phyloP scores from a whole-genome alignment of 257 asterid species.

The Salvia splendens region DNA sequence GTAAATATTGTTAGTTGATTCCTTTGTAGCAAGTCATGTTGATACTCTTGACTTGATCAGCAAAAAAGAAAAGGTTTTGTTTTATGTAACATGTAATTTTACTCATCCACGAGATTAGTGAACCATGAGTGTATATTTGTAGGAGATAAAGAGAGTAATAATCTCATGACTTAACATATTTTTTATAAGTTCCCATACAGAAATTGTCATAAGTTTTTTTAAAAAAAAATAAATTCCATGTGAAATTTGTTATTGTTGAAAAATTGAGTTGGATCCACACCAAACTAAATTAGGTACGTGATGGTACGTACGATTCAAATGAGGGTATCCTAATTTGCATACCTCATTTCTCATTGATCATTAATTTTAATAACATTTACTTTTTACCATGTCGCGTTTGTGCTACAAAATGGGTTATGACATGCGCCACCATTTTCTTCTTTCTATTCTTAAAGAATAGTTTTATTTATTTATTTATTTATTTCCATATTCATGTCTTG shows the following conservation, averaged over 20 bases:
- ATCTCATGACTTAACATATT: too few species aligned
- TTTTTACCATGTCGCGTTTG: conserved; percentile 31
- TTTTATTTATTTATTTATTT: neutral
- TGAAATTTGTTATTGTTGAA: neutral
- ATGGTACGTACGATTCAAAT: conserved; percentile 16
- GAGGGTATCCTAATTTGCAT: conserved; percentile 36
- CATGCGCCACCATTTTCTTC: conserved; percentile 27
- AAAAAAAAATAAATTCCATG: too few species aligned
- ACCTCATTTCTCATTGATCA: conserved; percentile 26
- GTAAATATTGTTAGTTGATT: too few species aligned
- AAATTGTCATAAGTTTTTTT: too few species aligned
- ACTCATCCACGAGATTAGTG: too few species aligned
- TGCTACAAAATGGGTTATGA: conserved; percentile 36
- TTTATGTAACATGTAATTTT: too few species aligned
- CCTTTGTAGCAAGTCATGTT: too few species aligned
- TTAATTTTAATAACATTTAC: conserved; percentile 10
- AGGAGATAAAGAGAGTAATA: neutral
- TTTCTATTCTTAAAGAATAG: neutral
- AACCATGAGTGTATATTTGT: neutral
- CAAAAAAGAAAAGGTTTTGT: too few species aligned
- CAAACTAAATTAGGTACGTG: conserved; percentile 37
- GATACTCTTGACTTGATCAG: too few species aligned
- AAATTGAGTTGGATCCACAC: conserved; percentile 39
- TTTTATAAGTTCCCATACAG: too few species aligned
- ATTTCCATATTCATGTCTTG: neutral